Base-by-base conservation (phyloP, 805 yeast species). In the Wickerhamomyces canadensis region DNA sequence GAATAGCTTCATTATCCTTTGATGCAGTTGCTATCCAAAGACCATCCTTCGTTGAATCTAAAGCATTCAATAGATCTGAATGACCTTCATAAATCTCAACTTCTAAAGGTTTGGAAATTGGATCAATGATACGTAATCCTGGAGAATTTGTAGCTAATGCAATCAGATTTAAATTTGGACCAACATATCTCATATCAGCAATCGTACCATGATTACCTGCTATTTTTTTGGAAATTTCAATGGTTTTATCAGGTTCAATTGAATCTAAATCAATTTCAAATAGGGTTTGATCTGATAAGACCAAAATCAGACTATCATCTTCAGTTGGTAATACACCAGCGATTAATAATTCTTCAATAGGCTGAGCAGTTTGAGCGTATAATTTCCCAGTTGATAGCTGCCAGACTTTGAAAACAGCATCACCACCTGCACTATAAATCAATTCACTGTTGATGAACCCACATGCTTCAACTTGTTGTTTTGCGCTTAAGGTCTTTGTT, bases 191-290 rank as follows among this genome's bases (percentile, higher is more conserved):
- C 65, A 88, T 72, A 56, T 91, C 98, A 3, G 96, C 95, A 51
- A 93, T 80, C 19, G 93, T 91, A 40, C 97, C 98, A 61, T 91
- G 96, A 59, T 88, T 88, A 48, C 97, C 97, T 1, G 96, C 93
- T 48, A 88, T 68, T 29, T 76, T 70, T 38, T 78, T 67, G 7
- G 59, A 50, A 2, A 73, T 55, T 15, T 71, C 68, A n/a, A 83
- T 55, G 19, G 47, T 48, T 7, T 51, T 52, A 4, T 51, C 49
- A 4, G 54, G 51, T 26, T 57, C 54, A 13, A 62, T 45, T 4
- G 50, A 19, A 30, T 55, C 52, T 2, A 67, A 43, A 29, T 69
- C 68, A 18, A 79, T 55, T 45, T 74, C 67, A 19, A 72, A 67
- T 13, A 93, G 60, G 0, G 96, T 82, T 61, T 93, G 98, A 62